Evolutionary conservation across 2,329 filamentous ascomycete genomes (phyloP).

Genomic region (Exophiala xenobiotica): DNA sequence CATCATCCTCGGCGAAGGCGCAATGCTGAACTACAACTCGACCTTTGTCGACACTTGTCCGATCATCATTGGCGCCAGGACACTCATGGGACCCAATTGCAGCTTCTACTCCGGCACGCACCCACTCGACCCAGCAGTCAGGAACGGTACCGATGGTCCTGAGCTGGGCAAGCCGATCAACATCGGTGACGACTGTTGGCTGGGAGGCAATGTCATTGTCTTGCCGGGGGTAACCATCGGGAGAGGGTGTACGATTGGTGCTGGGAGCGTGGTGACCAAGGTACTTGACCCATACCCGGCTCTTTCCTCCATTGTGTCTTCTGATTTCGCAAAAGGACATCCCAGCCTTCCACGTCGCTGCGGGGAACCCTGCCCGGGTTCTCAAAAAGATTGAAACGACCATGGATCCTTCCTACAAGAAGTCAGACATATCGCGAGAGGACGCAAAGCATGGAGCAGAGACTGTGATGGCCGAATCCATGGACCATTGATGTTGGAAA

Average conservation of each 20-base stretch:
- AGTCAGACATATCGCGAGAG: constrained; percentile 1
- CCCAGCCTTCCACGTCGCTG: constrained; percentile 43
- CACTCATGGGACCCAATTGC: constrained; percentile 75
- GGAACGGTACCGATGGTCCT: constrained; percentile 72
- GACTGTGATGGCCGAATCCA: too few species aligned
- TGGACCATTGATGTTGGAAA: too few species aligned
- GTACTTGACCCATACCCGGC: constrained; percentile 42
- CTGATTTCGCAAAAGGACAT: constrained; percentile 36
- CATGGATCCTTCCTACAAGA: constrained; percentile 28
- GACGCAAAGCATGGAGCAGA: neutral
- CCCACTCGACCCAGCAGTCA: constrained; percentile 70
- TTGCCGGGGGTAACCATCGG: constrained; percentile 46
- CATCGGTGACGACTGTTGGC: constrained; percentile 51
- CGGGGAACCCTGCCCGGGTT: constrained; percentile 43
- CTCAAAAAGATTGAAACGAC: constrained; percentile 42
- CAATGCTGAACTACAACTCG: constrained; percentile 74
- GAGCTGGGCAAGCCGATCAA: constrained; percentile 71
- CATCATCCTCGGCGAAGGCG: constrained; percentile 65
- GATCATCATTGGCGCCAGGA: constrained; percentile 73
- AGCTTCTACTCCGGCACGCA: constrained; percentile 73
- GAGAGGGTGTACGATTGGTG: constrained; percentile 42
- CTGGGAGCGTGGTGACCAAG: constrained; percentile 43
- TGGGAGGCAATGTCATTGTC: constrained; percentile 48
- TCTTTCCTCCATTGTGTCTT: neutral
- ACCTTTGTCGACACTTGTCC: constrained; percentile 74